Conservation (phyloP, 352 stramenopile genomes). For the Phytophthora constricta region DNA sequence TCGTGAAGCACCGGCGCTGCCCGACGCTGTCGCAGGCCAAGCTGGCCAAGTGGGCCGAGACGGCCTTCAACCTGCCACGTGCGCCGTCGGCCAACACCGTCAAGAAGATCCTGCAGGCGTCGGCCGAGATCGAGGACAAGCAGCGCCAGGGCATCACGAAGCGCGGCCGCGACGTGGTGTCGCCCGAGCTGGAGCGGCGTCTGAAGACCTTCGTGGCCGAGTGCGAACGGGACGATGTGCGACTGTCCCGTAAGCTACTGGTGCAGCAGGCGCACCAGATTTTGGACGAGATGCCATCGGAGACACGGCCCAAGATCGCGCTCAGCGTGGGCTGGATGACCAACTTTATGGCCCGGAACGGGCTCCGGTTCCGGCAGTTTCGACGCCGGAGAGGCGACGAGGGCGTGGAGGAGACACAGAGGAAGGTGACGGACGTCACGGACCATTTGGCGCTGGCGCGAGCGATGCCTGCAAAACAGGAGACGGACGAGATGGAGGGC, state of each 20-base stretch:
- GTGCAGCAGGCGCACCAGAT: conserved; percentile 31
- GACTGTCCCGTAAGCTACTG: conserved; percentile 31
- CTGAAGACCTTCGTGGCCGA: conserved; percentile 20
- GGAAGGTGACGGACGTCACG: conserved; percentile 23
- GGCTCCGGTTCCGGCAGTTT: conserved; percentile 29
- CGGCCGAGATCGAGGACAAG: conserved; percentile 27
- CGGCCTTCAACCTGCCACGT: conserved; percentile 27
- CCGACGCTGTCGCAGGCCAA: conserved; percentile 27
- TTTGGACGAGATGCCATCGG: conserved; percentile 15
- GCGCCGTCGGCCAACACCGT: conserved; percentile 28
- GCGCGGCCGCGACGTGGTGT: conserved; percentile 26
- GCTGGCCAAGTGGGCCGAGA: conserved; percentile 25
- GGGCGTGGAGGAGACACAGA: conserved; percentile 6
- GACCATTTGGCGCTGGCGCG: conserved; percentile 26
- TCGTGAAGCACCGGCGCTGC: conserved; percentile 29
- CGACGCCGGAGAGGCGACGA: conserved; percentile 8
- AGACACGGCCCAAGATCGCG: conserved; percentile 20
- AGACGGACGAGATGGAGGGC: not conserved
- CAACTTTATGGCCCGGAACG: conserved; percentile 36
- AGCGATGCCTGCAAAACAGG: conserved; percentile 7
- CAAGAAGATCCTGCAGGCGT: conserved; percentile 26
- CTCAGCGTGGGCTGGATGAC: conserved; percentile 39
- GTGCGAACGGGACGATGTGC: not conserved
- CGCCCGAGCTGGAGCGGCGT: conserved; percentile 27
- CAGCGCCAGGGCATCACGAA: conserved; percentile 29